phyloP scores from a whole-genome alignment of 2,329 filamentous ascomycete genomes.

The Penicillium vulpinum region DNA sequence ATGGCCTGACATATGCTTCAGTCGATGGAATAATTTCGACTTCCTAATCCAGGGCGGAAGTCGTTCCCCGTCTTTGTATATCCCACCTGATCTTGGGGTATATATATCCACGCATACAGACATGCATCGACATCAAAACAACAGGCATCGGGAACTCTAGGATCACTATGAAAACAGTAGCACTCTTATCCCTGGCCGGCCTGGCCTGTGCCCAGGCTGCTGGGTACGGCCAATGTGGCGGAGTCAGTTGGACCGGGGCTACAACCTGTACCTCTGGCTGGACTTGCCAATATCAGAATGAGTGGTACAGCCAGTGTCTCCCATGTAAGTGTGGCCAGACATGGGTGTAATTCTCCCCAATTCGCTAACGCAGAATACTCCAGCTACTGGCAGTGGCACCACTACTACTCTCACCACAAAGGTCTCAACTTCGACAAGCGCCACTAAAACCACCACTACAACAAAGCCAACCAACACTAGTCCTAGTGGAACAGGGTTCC shows the following conservation, averaged over 20 bases:
- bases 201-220: slow-evolving; percentile 24
- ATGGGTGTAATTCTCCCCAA: background rate
- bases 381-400: background rate
- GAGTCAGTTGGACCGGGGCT: slow-evolving; percentile 16
- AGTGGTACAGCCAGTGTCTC: slow-evolving; percentile 26
- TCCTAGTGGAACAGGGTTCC: slow-evolving; percentile 12
- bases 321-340: slow-evolving; percentile 7
- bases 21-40: background rate
- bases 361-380: background rate
- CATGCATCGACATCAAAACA: background rate
- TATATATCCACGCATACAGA: background rate
- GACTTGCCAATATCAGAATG: slow-evolving; percentile 19
- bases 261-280: slow-evolving; percentile 15
- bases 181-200: slow-evolving; percentile 16
- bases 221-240: slow-evolving; percentile 23
- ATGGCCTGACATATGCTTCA: background rate
- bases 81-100: no score
- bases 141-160: background rate
- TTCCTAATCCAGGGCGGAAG: slow-evolving; percentile 10
- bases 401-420: background rate
- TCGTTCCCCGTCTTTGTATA: background rate
- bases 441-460: slow-evolving; percentile 3
- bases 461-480: slow-evolving; percentile 5
- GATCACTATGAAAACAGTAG: slow-evolving; percentile 20
- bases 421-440: slow-evolving; percentile 4